Base-by-base conservation (phyloP, 345 rosid genomes). In the Populus euphratica region DNA sequence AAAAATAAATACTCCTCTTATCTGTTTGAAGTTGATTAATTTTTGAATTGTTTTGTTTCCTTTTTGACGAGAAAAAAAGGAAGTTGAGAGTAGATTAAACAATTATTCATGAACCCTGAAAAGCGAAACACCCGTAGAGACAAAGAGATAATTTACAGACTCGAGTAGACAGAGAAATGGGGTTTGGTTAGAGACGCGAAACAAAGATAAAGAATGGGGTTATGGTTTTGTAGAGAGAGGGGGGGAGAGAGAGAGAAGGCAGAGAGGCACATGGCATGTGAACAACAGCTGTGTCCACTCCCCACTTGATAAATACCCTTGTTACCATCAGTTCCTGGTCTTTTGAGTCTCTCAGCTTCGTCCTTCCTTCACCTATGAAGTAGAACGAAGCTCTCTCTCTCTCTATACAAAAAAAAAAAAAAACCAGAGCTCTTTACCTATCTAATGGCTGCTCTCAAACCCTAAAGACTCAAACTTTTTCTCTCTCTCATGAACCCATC, bases 241-340 rank as follows among this genome's bases (percentile, higher is more conserved):
- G 33, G 3, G 50, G 39, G 66, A 31, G 39, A 35, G 33, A 0
- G 50, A 49, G 66, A 31, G 39, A 35, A 43, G 25, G 67, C 43
- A 11, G 50, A 44, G 85, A 73, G 82, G 89, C 90, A 91, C 94
- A 91, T 89, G 97, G 91, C 97, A 91, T 91, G 97, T 90, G 93
- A 91, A 83, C 82, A 90, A 88, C 97, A 92, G 97, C 96, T 87
- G 93, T 88, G 88, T 80, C 90, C 89, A 83, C 89, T 88, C 85
- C 86, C 88, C 70, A 74, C 83, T 81, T 86, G 88, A 88, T 88
- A 89, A 87, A 86, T 85, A 85, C 92, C 90, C 87, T 84, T 83
- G 87, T 88, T 77, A 74, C 85, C 84, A 25, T 76, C 81, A 84
- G 74, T 38, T 35, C 73, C 76, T 44, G 9, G 83, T 72, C 86